Evolutionary conservation across 257 asterid species (phyloP).

Genomic region (Capsicum rhomboideum): DNA sequence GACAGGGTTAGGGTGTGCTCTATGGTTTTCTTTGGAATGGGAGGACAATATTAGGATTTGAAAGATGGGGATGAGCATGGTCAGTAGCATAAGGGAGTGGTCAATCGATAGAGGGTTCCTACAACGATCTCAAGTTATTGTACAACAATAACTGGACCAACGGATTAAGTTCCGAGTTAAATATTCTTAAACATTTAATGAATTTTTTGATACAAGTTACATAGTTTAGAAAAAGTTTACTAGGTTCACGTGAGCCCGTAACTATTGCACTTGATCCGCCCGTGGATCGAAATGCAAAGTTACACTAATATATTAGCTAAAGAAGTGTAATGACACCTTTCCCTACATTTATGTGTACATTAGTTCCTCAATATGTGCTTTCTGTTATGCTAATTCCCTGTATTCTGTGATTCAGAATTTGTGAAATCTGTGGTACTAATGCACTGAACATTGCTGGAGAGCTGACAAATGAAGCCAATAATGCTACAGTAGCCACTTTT

Average conservation of each 20-base stretch:
- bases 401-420: background rate
- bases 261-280: background rate
- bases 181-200: background rate
- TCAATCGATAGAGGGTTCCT: background rate
- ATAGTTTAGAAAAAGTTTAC: background rate
- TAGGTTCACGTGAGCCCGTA: background rate
- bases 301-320: background rate
- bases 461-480: background rate
- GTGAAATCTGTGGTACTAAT: slow-evolving; percentile 10
- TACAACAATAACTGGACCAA: background rate
- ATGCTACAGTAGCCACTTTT: background rate
- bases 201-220: background rate
- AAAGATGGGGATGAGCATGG: background rate
- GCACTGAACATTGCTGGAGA: slow-evolving; percentile 2
- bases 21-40: background rate
- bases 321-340: background rate
- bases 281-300: background rate
- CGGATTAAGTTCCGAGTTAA: background rate
- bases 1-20: background rate
- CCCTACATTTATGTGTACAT: background rate
- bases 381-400: background rate
- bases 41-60: background rate
- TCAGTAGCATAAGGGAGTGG: background rate
- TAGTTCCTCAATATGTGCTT: background rate
- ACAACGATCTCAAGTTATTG: background rate